Conservation (phyloP, 148 eudicot genomes). For the Rhododendron mucronatum region DNA sequence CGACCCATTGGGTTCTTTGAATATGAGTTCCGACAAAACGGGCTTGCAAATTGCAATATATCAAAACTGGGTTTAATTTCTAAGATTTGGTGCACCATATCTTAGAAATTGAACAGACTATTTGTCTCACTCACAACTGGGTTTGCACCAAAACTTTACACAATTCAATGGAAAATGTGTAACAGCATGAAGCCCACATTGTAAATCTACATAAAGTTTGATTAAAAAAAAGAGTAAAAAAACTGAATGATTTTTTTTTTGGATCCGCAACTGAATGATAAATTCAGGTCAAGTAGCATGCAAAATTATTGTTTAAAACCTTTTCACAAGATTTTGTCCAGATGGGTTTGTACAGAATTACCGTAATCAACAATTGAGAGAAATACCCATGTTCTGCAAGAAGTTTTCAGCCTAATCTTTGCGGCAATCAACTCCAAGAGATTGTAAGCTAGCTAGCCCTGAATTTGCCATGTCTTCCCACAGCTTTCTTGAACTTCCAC, state of each 20-base stretch:
- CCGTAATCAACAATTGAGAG: neutral
- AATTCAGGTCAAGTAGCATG: neutral
- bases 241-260: too few species aligned
- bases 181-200: neutral
- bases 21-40: neutral
- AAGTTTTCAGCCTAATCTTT: neutral
- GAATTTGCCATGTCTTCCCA: conserved; percentile 61
- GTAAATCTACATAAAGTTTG: neutral
- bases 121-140: neutral
- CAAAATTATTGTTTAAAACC: neutral
- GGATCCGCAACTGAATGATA: neutral
- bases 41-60: conserved; percentile 5
- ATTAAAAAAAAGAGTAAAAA: too few species aligned
- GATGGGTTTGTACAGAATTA: conserved; percentile 1
- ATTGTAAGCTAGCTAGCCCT: conserved; percentile 25
- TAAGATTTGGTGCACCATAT: neutral
- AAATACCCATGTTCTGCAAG: conserved; percentile 12
- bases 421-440: neutral
- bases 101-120: neutral
- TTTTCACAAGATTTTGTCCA: neutral
- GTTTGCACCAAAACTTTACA: neutral
- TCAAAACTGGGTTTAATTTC: neutral
- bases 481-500: conserved; percentile 66
- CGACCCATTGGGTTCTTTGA: neutral
- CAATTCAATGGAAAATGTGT: neutral